Evolutionary conservation across 208 protist genomes (phyloP), one percentile per base, ranked within the genome.

Genomic region (Acanthamoeba comandoni): DNA sequence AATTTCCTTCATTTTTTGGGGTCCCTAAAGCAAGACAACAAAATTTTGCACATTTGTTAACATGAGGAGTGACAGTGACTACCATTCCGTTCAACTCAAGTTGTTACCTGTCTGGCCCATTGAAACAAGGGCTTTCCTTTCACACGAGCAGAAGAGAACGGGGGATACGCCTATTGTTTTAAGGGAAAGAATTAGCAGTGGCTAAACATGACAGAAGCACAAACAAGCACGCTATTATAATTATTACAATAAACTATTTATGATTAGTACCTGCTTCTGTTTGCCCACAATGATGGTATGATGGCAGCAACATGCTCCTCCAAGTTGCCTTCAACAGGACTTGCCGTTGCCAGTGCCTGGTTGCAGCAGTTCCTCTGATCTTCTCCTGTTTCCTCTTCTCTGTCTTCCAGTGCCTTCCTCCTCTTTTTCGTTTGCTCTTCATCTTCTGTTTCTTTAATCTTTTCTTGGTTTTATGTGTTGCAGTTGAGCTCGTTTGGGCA

Each of bases 201-300:
- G 19, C 55, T n/a, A 62, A 62, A 62, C n/a, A n/a, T n/a, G n/a
- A n/a, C n/a, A n/a, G n/a, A n/a, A n/a, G n/a, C n/a, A n/a, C n/a
- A n/a, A n/a, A n/a, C n/a, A n/a, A n/a, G n/a, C n/a, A n/a, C n/a
- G n/a, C n/a, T n/a, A n/a, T n/a, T n/a, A n/a, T n/a, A n/a, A n/a
- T n/a, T n/a, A n/a, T n/a, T n/a, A n/a, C n/a, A n/a, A n/a, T n/a
- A n/a, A n/a, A n/a, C n/a, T n/a, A n/a, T n/a, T n/a, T n/a, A n/a
- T n/a, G n/a, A n/a, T n/a, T n/a, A n/a, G n/a, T n/a, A 77, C 69
- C 53, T 85, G 75, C n/a, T 39, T 85, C n/a, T 55, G 75, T 62
- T 85, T 64, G 75, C 75, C 75, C 0, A 85, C 53, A 29, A 64
- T 2, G 7, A n/a, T 7, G 75, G 75, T 22, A 85, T 22, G 52